Evolutionary conservation across 2,329 filamentous ascomycete genomes (phyloP).

Genomic region (Talaromyces marneffei): DNA sequence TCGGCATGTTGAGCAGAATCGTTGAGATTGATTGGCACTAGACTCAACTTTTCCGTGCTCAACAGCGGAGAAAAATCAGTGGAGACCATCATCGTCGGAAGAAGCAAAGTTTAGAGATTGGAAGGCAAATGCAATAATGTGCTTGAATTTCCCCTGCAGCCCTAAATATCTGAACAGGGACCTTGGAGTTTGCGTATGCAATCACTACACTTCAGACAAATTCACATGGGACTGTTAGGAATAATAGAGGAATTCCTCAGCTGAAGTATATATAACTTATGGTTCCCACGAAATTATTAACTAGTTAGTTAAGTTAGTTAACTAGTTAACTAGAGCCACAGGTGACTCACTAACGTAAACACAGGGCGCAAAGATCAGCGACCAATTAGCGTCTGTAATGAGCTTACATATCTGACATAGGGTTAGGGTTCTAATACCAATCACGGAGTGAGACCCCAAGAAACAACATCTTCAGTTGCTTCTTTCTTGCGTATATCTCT

Average conservation of each 20-base stretch:
- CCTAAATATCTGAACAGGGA: not conserved
- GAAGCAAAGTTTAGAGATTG: not conserved
- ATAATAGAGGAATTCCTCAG: not conserved
- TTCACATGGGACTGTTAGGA: not conserved
- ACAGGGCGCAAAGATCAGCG: not conserved
- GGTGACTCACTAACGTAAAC: not conserved
- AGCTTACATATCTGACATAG: not conserved
- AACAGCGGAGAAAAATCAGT: not conserved
- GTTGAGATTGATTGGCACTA: conserved; percentile 13
- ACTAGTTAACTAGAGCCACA: not conserved
- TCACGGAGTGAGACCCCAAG: no score
- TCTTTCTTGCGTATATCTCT: no score
- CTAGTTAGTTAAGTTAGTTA: no score
- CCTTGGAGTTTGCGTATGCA: not conserved
- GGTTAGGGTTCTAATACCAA: not conserved
- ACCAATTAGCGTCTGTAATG: not conserved
- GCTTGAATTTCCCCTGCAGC: not conserved
- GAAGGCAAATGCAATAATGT: not conserved
- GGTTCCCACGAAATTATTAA: not conserved
- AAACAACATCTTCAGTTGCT: no score
- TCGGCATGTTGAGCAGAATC: conserved; percentile 17
- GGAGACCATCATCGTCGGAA: not conserved
- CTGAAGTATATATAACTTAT: not conserved
- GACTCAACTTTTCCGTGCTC: not conserved
- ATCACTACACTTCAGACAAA: not conserved